Conservation (phyloP, 371 early-diverging fungal genomes). For the Saksenaea oblongispora region DNA sequence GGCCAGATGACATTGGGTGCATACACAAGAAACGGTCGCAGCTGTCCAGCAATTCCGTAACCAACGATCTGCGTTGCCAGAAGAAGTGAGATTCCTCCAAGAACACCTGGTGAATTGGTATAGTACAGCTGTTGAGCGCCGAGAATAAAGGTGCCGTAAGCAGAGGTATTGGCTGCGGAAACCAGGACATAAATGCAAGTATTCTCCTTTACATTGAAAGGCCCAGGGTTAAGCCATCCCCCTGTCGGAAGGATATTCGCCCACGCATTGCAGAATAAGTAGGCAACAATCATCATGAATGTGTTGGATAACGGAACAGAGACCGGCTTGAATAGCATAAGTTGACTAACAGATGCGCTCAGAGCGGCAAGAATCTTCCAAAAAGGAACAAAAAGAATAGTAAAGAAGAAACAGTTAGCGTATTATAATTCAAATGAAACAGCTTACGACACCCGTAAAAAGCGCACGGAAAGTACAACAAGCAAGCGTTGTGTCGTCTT, state of each 20-base stretch:
- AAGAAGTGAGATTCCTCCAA: slow-evolving; percentile 53
- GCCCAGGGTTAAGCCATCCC: slow-evolving; percentile 47
- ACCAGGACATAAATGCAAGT: slow-evolving; percentile 43
- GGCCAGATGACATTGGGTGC: slow-evolving; percentile 92
- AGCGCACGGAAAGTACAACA: slow-evolving; percentile 10
- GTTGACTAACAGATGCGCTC: slow-evolving; percentile 41
- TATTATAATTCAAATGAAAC: not conserved
- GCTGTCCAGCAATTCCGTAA: slow-evolving; percentile 81
- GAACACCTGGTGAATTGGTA: slow-evolving; percentile 37
- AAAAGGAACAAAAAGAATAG: not conserved
- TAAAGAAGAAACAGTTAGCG: not conserved
- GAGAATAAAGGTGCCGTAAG: slow-evolving; percentile 56
- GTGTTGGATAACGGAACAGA: slow-evolving; percentile 37
- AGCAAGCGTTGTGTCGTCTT: slow-evolving; percentile 7
- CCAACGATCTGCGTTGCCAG: slow-evolving; percentile 77
- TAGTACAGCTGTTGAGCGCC: slow-evolving; percentile 59
- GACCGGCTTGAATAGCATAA: slow-evolving; percentile 49
- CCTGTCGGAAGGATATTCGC: slow-evolving; percentile 26
- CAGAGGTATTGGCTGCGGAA: slow-evolving; percentile 38
- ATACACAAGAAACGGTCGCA: slow-evolving; percentile 77
- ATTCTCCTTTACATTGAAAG: slow-evolving; percentile 48
- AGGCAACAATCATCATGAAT: slow-evolving; percentile 47
- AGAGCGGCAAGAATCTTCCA: slow-evolving; percentile 34
- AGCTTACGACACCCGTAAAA: slow-evolving; percentile 11
- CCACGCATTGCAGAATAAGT: slow-evolving; percentile 38